A percentile compares a stretch with the other conserved stretches of the same genome.
Evolutionary conservation across 257 asterid genomes (phyloP).

Genomic region (Fraxinus anomala): DNA sequence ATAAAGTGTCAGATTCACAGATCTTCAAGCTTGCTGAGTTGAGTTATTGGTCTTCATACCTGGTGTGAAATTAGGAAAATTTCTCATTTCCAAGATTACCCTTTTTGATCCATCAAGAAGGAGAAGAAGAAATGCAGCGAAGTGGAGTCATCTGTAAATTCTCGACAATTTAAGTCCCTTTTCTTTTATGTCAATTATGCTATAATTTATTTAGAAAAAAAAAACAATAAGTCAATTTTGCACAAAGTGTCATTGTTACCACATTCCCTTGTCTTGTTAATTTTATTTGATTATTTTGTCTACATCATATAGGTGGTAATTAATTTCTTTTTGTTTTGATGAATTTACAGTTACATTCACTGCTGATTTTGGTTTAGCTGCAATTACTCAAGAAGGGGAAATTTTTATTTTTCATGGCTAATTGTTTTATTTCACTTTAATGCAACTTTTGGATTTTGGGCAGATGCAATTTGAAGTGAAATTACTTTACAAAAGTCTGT

Average conservation of each 20-base stretch:
- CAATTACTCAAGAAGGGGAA: no score
- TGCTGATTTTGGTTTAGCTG: no score
- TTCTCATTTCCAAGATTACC: neutral
- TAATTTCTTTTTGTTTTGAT: no score
- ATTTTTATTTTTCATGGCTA: no score
- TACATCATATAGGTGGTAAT: neutral
- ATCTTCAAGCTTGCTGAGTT: neutral
- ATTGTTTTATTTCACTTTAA: no score
- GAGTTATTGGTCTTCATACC: neutral
- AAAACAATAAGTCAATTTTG: neutral
- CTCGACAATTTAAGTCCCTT: conserved; percentile 31
- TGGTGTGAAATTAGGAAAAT: neutral
- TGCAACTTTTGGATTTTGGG: no score
- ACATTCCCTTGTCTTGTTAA: neutral
- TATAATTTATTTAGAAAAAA: neutral
- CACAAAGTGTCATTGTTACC: neutral
- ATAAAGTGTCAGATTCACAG: neutral
- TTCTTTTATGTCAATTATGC: neutral
- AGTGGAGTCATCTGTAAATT: conserved; percentile 49
- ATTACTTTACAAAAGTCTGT: no score
- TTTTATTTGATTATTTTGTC: neutral
- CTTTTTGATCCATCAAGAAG: neutral
- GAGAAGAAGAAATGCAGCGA: neutral
- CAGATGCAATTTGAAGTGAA: no score
- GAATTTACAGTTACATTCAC: no score